Base-by-base conservation (phyloP, 2,329 filamentous ascomycete genomes). In the Lachnellula willkommii region DNA sequence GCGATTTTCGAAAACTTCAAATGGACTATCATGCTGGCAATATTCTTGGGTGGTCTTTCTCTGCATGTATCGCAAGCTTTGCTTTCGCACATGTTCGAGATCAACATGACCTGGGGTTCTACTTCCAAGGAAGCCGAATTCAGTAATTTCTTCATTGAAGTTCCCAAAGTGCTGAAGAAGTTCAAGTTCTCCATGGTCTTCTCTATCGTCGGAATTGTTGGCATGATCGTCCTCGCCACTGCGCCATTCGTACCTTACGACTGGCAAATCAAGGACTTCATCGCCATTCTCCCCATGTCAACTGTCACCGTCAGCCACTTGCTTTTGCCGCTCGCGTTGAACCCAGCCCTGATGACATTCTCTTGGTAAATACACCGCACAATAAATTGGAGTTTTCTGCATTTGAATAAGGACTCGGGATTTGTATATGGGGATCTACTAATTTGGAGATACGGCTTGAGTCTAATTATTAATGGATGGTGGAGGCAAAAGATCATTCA, bases 51-150 rank as follows among this genome's bases (percentile, higher is more conserved):
- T 52, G 90, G 90, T 40, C 78, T 94, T 50, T 89, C 85, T 1
- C 79, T 95, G 37, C 89, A 95, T 73, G 82, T 95, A 49, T 89
- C 83, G 32, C 87, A 92, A 70, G 90, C 90, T 1, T 76, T 95
- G 36, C 73, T 94, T 47, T 80, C 84, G 4, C 90, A 95, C 75
- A 89, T 94, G 82, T 89, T 94, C 69, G 84, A 89, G 73, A 84
- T 93, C 68, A 81, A 94, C 72, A 93, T 94, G 86, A 83, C 82
- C 3, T 94, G 90, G 90, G 89, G 89, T 50, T 84, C 89, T 1
- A 95, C 90, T 0, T 81, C 85, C 42, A 95, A 95, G 74, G 90
- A 95, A 74, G 82, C 83, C 50, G 87, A 90, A 65, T 85, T 87
- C 67, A 86, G 87, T 26, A 88, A 90, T 71, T 95, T 95, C 73